Base-by-base conservation (phyloP, 2,329 filamentous ascomycete species). In the Neofusicoccum parvum region DNA sequence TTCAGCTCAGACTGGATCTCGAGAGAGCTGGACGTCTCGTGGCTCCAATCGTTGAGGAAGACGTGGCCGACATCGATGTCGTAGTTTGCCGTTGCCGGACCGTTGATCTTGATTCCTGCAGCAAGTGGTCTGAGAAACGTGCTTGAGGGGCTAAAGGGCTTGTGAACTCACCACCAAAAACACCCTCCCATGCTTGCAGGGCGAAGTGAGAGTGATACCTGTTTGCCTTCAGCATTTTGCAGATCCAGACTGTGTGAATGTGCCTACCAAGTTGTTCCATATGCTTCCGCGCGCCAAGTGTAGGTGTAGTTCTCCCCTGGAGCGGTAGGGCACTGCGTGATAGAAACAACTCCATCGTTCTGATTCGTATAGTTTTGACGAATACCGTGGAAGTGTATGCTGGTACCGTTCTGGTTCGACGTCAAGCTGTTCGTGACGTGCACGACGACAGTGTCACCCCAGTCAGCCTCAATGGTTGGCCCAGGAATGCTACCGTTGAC, bases 341-440 rank as follows among this genome's bases (percentile, higher is more conserved):
- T 71, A 15, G 80, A 80, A 20, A 78, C 77, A 3, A 87, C 85
- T 46, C 88, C 88, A 69, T 90, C 87, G 66, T 84, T 78, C 51
- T 82, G 76, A 68, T 83, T 85, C 50, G 80, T 85, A 70, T 81
- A 78, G 66, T 82, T 79, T 71, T 90, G 86, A 7, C 85, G 82
- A 39, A 90, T 66, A 0, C 84, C 88, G 70, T 90, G 87, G 76
- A 82, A 90, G 71, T 90, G 88, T 15, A 89, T 84, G 11, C 81
- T 81, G 9, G 86, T 89, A 43, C 87, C 86, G 68, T 90, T 89
- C 3, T 49, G 36, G 17, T 41, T 65, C 67, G 80, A 72, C 5
- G 76, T 76, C 75, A 82, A 60, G 58, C 79, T 70, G 72, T 88
- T 90, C 34, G 78, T 83, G 6, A 90, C 82, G 4, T 73, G 64